Evolutionary conservation across 140 eudicot genomes (phyloP), one percentile per base, ranked within the genome.

Genomic region (Anethum foeniculum): DNA sequence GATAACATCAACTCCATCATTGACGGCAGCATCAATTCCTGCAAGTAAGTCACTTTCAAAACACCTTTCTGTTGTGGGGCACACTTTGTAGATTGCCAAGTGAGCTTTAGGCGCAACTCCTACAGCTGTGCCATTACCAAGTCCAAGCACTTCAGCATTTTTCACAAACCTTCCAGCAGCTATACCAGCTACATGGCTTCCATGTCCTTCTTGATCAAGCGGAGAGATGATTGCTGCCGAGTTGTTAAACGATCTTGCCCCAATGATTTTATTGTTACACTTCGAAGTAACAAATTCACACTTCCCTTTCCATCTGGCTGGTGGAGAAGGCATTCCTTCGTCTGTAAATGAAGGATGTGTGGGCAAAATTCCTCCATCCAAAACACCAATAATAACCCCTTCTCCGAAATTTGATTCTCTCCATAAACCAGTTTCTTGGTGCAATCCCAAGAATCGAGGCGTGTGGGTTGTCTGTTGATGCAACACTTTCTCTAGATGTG

Each of bases 101-200:
- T 88, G 92, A 28, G 92, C 92, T 43, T 80, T 80, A 4, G 92
- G 90, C 10, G 92, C 92, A 83, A 86, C 85, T 64, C 92, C 92
- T 0, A 77, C 83, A 0, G 90, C 90, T 0, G 92, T 88, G 2
- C 92, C 92, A 19, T 86, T 84, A 58, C 82, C 86, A 18, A 80
- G 79, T 41, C 92, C 92, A 23, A 84, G 80, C 11, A 75, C 81
- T 18, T 7, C 76, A 13, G 92, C 90, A 41, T 82, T 81, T 65
- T 80, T 84, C 69, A 88, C 92, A 32, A 82, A 77, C 81, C 77
- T 82, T 30, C 92, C 92, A 2, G 87, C 92, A 1, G 92, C 90
- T 27, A 83, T 88, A 75, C 92, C 83, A 2, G 90, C 77, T 10
- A 89, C 77, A 52, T 88, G 92, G 2, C 90, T 86, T 60, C 92